Evolutionary conservation across 2,329 filamentous ascomycete species (phyloP).

Genomic region (Monilinia polystroma): DNA sequence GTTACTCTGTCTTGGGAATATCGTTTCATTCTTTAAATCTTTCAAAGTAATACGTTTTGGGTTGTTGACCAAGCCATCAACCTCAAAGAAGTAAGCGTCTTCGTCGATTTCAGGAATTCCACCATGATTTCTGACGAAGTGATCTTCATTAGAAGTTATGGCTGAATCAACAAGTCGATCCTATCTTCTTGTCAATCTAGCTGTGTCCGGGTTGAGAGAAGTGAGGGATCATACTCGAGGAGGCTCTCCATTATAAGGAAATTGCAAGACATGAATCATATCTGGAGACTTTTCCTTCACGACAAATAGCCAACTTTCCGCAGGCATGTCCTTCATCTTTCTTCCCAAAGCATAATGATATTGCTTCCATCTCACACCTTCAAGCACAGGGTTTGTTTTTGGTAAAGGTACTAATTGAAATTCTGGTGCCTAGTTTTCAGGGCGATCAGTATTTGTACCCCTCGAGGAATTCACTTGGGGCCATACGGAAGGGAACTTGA

Average conservation of each 20-base stretch:
- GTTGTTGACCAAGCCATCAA: constrained; percentile 31
- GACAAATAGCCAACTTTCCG: constrained; percentile 58
- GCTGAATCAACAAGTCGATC: constrained; percentile 51
- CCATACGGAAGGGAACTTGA: constrained; percentile 47
- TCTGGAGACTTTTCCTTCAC: constrained; percentile 57
- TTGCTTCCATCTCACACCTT: constrained; percentile 56
- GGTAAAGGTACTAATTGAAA: constrained; percentile 57
- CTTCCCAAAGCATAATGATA: constrained; percentile 56
- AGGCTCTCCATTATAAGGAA: constrained; percentile 64
- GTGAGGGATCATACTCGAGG: constrained; percentile 42
- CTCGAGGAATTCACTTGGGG: background rate
- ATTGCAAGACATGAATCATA: constrained; percentile 62
- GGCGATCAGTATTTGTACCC: constrained; percentile 3
- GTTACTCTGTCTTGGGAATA: constrained; percentile 42
- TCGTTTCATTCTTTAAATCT: constrained; percentile 29
- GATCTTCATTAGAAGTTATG: constrained; percentile 61
- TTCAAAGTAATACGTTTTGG: constrained; percentile 29
- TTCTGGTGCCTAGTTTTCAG: constrained; percentile 45
- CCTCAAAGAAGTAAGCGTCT: constrained; percentile 31
- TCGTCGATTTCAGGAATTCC: constrained; percentile 66
- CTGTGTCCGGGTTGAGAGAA: background rate
- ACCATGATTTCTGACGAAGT: constrained; percentile 71
- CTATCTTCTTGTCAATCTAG: constrained; percentile 9
- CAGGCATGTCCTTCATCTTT: constrained; percentile 49
- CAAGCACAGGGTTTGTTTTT: constrained; percentile 56